These are phyloP conservation scores for Mercurialis annua DNA, from an alignment of 345 rosid genomes.

Conservation along the genomic window DNA sequence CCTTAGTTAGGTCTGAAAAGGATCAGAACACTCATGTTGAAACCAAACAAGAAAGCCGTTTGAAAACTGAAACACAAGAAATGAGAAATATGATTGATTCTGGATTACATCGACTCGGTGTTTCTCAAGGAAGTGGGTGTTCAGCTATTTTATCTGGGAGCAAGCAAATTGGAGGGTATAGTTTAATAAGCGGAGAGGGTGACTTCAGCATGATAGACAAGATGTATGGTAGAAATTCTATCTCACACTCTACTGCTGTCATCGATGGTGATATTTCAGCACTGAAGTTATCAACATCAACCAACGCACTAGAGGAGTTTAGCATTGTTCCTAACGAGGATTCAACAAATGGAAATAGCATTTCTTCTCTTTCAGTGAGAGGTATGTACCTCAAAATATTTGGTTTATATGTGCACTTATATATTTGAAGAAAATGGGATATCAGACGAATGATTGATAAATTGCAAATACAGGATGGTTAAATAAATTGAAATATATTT, in stretches of 20 bases:
- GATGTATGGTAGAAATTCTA: constrained; percentile 16
- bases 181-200: constrained; percentile 25
- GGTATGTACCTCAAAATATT: constrained; percentile 37
- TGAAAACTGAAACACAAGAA: constrained; percentile 35
- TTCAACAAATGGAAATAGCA: constrained; percentile 36
- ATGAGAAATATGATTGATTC: constrained; percentile 22
- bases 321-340: constrained; percentile 45
- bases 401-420: neutral
- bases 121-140: constrained; percentile 27
- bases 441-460: neutral
- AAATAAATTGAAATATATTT: too few relatives aligned
- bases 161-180: constrained; percentile 27
- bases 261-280: constrained; percentile 42
- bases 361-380: constrained; percentile 58
- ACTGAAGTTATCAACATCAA: constrained; percentile 52
- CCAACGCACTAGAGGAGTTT: constrained; percentile 40
- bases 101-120: constrained; percentile 29
- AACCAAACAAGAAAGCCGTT: constrained; percentile 27
- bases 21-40: constrained; percentile 26
- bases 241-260: constrained; percentile 17
- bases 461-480: neutral
- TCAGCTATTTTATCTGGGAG: constrained; percentile 28
- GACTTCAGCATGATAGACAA: constrained; percentile 36
- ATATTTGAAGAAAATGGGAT: neutral
- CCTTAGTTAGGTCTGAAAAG: constrained; percentile 60